These are phyloP conservation scores for Trichoderma afroharzianum DNA, from an alignment of 2,329 filamentous ascomycete species.

Conservation along the genomic window DNA sequence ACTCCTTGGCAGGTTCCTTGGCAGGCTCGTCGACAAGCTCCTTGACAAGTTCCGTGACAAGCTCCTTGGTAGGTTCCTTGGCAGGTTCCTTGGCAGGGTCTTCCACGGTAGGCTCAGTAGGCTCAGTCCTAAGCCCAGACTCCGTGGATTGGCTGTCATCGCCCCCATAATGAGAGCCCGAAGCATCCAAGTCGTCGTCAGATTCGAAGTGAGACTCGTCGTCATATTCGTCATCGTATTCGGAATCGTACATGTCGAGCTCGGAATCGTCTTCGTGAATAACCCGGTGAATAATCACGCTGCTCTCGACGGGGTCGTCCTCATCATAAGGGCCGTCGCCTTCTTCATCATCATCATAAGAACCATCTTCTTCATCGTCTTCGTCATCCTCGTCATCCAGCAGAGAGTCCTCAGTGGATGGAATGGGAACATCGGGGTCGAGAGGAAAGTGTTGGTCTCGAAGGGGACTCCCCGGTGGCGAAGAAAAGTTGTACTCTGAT, in stretches of 20 bases:
- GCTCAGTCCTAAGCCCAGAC: neutral
- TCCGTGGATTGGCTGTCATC: conserved; percentile 37
- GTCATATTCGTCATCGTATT: conserved; percentile 56
- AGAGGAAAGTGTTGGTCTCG: conserved; percentile 56
- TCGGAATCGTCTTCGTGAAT: conserved; percentile 63
- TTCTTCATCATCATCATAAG: conserved; percentile 41
- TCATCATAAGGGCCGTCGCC: conserved; percentile 48
- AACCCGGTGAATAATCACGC: conserved; percentile 64
- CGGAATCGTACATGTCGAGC: conserved; percentile 58
- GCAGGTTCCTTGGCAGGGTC: neutral
- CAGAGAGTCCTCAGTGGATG: conserved; percentile 72
- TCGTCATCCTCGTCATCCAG: conserved; percentile 48
- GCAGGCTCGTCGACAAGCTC: neutral
- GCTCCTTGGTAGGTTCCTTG: neutral
- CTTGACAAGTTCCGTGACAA: neutral
- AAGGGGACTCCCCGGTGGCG: conserved; percentile 56
- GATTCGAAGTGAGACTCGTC: conserved; percentile 39
- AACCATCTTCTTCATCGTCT: conserved; percentile 37
- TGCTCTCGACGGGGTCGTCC: conserved; percentile 44
- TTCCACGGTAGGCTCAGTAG: neutral
- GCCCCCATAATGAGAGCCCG: conserved; percentile 50
- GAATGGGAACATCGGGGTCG: conserved; percentile 87
- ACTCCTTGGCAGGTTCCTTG: neutral
- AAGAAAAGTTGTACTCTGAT: conserved; percentile 62
- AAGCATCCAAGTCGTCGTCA: conserved; percentile 45